phyloP scores from a whole-genome alignment of 768 basidiomycete species.

The Galerina marginata region DNA sequence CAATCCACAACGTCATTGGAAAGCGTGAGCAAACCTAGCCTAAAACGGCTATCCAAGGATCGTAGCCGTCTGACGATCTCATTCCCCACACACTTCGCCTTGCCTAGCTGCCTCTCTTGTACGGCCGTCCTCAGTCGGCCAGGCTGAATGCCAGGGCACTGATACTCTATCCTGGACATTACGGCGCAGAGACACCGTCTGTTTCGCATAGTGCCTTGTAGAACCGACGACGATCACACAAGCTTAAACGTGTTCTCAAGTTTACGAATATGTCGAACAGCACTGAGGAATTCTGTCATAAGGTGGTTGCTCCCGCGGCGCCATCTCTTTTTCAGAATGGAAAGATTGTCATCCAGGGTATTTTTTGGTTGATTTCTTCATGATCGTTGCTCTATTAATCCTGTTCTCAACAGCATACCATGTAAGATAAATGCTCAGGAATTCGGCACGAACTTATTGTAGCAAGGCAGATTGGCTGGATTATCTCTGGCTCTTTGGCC shows the following conservation, averaged over 20 bases:
- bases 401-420: constrained; percentile 52
- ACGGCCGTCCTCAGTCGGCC: too few species aligned
- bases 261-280: constrained; percentile 22
- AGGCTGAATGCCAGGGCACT: too few species aligned
- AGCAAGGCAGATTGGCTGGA: constrained; percentile 65
- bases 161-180: too few species aligned
- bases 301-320: constrained; percentile 46
- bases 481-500: constrained; percentile 65
- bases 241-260: background rate
- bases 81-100: too few species aligned
- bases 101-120: too few species aligned
- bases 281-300: constrained; percentile 35
- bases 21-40: too few species aligned
- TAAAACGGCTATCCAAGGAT: too few species aligned
- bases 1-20: too few species aligned
- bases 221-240: background rate
- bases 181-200: too few species aligned
- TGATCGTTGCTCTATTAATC: constrained; percentile 1
- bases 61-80: too few species aligned
- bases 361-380: constrained; percentile 17
- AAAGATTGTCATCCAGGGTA: constrained; percentile 64
- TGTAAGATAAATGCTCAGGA: constrained; percentile 36
- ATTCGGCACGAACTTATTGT: background rate
- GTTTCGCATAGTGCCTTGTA: too few species aligned
- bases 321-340: constrained; percentile 70